These are phyloP conservation scores for Triadica sebifera DNA, from an alignment of 345 rosid genomes.

Conservation along the genomic window DNA sequence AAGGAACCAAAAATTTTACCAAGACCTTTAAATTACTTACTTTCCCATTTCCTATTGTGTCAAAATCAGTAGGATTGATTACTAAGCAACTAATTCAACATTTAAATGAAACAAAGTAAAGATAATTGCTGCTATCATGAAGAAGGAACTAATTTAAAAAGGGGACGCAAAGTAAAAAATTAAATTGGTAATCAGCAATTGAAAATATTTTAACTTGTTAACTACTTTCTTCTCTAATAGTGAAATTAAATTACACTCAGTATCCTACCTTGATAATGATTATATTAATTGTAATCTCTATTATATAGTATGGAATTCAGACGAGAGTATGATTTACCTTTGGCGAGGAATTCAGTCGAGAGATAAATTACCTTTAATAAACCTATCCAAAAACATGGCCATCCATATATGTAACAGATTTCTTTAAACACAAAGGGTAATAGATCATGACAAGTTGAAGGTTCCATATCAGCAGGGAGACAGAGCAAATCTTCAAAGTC, in stretches of 20 bases:
- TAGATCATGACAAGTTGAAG: constrained; percentile 59
- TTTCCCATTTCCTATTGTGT: neutral
- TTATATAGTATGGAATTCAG: neutral
- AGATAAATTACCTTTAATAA: constrained; percentile 58
- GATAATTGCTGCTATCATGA: neutral
- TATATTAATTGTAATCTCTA: neutral
- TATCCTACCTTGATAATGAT: neutral
- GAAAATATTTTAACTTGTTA: neutral
- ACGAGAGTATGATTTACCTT: neutral
- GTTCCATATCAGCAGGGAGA: constrained; percentile 72
- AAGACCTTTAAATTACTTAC: neutral
- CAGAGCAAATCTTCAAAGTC: constrained; percentile 77
- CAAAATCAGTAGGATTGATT: neutral
- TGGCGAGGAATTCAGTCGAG: neutral
- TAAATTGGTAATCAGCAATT: neutral
- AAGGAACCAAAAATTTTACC: neutral
- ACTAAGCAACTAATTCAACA: neutral
- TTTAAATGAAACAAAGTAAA: neutral
- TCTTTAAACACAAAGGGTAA: constrained; percentile 67
- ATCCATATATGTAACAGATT: constrained; percentile 74
- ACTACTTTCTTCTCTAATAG: neutral
- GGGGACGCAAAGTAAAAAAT: neutral
- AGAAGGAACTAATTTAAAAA: neutral
- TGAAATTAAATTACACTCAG: neutral
- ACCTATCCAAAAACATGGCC: constrained; percentile 76